phyloP scores from a whole-genome alignment of 768 basidiomycete species.

The Mycena latifolia region DNA sequence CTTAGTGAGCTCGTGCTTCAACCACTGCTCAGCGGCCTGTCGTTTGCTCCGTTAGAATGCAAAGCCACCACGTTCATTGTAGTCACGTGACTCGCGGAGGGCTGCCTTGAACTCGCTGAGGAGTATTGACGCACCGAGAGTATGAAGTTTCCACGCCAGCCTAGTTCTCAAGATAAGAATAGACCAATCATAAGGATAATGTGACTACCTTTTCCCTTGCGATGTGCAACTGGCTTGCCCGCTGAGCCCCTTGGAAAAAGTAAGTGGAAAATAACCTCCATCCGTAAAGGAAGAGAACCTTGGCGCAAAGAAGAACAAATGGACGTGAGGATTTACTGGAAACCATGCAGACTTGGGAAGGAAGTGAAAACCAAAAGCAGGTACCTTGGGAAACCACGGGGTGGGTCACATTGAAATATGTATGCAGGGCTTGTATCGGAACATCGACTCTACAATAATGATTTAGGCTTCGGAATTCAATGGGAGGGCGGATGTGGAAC shows the following conservation, averaged over 20 bases:
- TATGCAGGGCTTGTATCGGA: conserved; percentile 87
- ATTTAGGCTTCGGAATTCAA: conserved; percentile 27
- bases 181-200: neutral
- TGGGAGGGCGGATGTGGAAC: conserved; percentile 16
- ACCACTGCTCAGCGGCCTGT: conserved; percentile 85
- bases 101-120: neutral
- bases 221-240: conserved; percentile 94
- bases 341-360: conserved; percentile 84
- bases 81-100: no score
- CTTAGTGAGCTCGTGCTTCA: conserved; percentile 95
- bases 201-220: conserved; percentile 85
- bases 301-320: conserved; percentile 95
- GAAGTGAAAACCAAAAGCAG: conserved; percentile 39
- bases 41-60: neutral
- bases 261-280: neutral
- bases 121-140: conserved; percentile 70
- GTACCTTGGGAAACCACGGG: neutral
- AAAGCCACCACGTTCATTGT: neutral
- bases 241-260: conserved; percentile 71
- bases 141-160: conserved; percentile 96
- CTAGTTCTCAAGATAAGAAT: conserved; percentile 46
- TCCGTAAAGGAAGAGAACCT: conserved; percentile 9
- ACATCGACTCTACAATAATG: conserved; percentile 83
- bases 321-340: conserved; percentile 91
- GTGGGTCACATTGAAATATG: conserved; percentile 79